Conservation (phyloP, 805 yeast genomes). For the Saccharomycopsis sp. region DNA sequence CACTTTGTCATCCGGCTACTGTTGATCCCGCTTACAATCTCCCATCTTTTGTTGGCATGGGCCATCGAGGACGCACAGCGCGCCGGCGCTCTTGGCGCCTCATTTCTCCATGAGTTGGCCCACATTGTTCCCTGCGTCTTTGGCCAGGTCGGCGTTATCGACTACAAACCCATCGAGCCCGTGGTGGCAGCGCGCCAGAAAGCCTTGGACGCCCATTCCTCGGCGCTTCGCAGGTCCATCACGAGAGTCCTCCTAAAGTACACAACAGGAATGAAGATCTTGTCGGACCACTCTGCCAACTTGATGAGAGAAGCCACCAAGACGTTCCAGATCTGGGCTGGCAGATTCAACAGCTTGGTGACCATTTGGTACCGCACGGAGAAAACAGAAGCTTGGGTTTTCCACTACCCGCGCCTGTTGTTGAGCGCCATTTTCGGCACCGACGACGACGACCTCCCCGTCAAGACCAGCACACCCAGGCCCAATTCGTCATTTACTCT, state of each 20-base stretch:
- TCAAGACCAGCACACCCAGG: no score
- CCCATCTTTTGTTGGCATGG: slow-evolving; percentile 8
- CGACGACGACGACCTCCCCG: no score
- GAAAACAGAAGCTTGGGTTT: slow-evolving; percentile 3
- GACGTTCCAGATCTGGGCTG: not conserved
- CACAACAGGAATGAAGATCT: slow-evolving; percentile 11
- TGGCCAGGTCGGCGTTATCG: slow-evolving; percentile 17
- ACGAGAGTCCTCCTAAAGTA: slow-evolving; percentile 10
- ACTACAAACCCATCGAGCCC: slow-evolving; percentile 15
- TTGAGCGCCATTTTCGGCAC: no score
- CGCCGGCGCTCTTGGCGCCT: not conserved
- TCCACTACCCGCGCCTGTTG: slow-evolving; percentile 10
- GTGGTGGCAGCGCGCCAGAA: slow-evolving; percentile 1
- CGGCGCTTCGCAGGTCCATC: not conserved
- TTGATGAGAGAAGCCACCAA: not conserved
- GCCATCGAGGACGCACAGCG: slow-evolving; percentile 5
- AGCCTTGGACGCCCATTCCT: slow-evolving; percentile 1
- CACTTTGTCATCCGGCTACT: slow-evolving; percentile 1
- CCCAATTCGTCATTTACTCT: no score
- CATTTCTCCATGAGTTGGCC: slow-evolving; percentile 6
- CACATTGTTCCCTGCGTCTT: slow-evolving; percentile 21
- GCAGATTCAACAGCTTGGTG: slow-evolving; percentile 7
- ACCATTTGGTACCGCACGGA: slow-evolving; percentile 12
- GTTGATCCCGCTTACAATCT: slow-evolving; percentile 14
- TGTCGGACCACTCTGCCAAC: slow-evolving; percentile 1